Base-by-base conservation (phyloP, 495 filamentous ascomycete species). In the Lasiosphaeris hirsuta region DNA sequence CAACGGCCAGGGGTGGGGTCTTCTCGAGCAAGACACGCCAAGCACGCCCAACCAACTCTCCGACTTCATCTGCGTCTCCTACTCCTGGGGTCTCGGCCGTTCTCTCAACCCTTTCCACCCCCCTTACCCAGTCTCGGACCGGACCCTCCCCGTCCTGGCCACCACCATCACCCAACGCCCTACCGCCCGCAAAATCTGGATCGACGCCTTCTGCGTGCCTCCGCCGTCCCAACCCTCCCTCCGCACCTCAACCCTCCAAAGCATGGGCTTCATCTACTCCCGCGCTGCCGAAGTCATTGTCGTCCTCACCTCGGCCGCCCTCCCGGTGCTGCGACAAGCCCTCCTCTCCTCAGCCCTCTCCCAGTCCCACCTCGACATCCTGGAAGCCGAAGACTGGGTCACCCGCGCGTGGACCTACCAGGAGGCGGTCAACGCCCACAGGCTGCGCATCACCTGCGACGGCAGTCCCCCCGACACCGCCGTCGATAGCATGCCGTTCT, bases 341-440 rank as follows among this genome's bases (percentile, higher is more conserved):
- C 4, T 0, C 18, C 11, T 8, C 15, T 34, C 46, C 46, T 13
- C 11, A 13, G 2, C 1, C 11, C 23, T 37, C n/a, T 33, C 46
- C 18, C 3, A 8, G 13, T 15, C 11, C 10, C 46, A 49, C 15
- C 34, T 49, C 11, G 1, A 2, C 23, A 37, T 37, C 23, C 46
- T 49, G 7, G 46, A 49, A 17, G 11, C 8, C 2, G 46, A 49
- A 19, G 54, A 57, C 23, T 57, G 54, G 54, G 38, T 40, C 34
- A 17, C 34, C 14, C 43, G 54, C 44, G 54, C 44, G 1, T 57
- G 54, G 54, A 57, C 54, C 7, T 57, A 48, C 44, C 54, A 57
- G 14, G 54, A 57, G 39, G 44, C 43, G 23, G 34, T 48, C 39
- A 49, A 49, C 34, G 34, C 23, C 18, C 6, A 23, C 9, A 11